A percentile compares a stretch with the other conserved stretches of the same genome.
Evolutionary conservation across 2,329 filamentous ascomycete genomes (phyloP).

Genomic region (Monilinia vaccinii-corymbosi): DNA sequence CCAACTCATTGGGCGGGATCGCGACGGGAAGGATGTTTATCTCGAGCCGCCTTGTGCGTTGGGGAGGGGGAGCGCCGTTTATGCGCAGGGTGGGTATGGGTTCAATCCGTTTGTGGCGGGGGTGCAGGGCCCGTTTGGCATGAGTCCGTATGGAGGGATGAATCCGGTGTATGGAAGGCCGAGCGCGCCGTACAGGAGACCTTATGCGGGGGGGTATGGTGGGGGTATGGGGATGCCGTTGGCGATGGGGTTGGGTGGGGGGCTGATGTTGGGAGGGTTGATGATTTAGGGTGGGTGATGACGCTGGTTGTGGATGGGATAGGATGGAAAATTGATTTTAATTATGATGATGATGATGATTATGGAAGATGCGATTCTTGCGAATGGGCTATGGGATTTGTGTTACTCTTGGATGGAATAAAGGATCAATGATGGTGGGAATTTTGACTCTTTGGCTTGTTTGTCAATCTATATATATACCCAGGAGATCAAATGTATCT

Average conservation of each 20-base stretch:
- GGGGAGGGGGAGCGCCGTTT: constrained; percentile 17
- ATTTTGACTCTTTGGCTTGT: neutral
- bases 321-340: neutral
- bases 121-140: neutral
- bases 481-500: neutral
- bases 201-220: constrained; percentile 36
- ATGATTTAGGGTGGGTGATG: constrained; percentile 19
- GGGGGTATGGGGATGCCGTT: constrained; percentile 38
- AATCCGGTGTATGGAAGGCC: constrained; percentile 42
- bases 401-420: neutral
- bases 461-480: neutral
- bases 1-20: constrained; percentile 45
- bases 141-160: constrained; percentile 32
- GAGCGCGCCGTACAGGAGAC: constrained; percentile 37
- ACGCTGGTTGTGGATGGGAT: too few relatives aligned
- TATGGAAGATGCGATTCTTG: neutral
- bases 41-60: constrained; percentile 42
- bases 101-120: constrained; percentile 38
- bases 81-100: constrained; percentile 29
- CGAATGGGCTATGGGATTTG: neutral
- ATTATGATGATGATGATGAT: too few relatives aligned
- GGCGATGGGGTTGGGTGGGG: constrained; percentile 36
- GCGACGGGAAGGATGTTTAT: constrained; percentile 46
- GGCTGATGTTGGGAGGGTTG: constrained; percentile 37
- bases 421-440: neutral